Conservation (phyloP, 768 basidiomycete genomes). For the Rhizopogon salebrosus region DNA sequence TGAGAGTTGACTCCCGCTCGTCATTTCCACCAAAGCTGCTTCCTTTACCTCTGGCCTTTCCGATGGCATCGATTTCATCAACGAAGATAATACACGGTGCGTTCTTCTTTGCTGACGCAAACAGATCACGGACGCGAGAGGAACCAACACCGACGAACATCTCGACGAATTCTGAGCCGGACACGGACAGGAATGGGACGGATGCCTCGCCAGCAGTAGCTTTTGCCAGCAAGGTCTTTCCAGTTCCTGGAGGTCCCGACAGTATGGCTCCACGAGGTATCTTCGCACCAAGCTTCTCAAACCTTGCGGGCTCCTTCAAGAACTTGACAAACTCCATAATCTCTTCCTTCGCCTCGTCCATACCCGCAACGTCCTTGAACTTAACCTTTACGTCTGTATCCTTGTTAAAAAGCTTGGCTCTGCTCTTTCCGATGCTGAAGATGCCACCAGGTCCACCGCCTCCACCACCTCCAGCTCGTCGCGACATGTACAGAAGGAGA, state of each 20-base stretch:
- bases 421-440: constrained; percentile 95
- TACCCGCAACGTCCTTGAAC: constrained; percentile 97
- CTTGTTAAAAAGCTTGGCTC: constrained; percentile 93
- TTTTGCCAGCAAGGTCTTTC: constrained; percentile 96
- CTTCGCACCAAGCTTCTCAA: constrained; percentile 96
- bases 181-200: constrained; percentile 97
- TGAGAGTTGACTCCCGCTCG: constrained; percentile 95
- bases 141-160: constrained; percentile 99
- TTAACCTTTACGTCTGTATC: constrained; percentile 90
- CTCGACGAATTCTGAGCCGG: constrained; percentile 98
- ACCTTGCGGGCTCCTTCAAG: constrained; percentile 90
- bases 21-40: constrained; percentile 91
- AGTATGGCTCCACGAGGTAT: constrained; percentile 94
- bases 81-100: constrained; percentile 99
- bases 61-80: constrained; percentile 99
- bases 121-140: constrained; percentile 94
- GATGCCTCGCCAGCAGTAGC: constrained; percentile 97
- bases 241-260: constrained; percentile 95
- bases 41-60: constrained; percentile 80
- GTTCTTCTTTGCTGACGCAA: constrained; percentile 95
- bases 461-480: constrained; percentile 56
- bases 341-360: constrained; percentile 99
- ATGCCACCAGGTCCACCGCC: constrained; percentile 79
- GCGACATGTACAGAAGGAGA: constrained; percentile 82
- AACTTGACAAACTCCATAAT: constrained; percentile 99